Percentiles rank a stretch among this genome's conserved stretches.
Conservation (phyloP, 2,329 filamentous ascomycete genomes). For the Colletotrichum ledebouriae region DNA sequence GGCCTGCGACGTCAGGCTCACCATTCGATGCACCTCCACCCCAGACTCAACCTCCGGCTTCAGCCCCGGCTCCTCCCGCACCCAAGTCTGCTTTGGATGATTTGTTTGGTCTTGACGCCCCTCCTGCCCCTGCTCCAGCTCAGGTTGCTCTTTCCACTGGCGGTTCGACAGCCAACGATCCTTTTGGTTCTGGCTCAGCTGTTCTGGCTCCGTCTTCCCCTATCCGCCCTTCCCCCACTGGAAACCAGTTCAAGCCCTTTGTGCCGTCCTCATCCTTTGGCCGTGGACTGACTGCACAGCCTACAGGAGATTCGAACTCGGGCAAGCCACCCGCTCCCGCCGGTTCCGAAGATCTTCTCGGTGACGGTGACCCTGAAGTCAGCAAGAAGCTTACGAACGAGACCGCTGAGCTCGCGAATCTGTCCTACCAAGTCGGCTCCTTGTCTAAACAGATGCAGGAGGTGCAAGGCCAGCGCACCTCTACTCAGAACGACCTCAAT, state of each 20-base stretch:
- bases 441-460: slow-evolving; percentile 95
- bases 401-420: slow-evolving; percentile 91
- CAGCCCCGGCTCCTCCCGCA: slow-evolving; percentile 54
- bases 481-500: slow-evolving; percentile 84
- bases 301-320: slow-evolving; percentile 74
- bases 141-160: slow-evolving; percentile 78
- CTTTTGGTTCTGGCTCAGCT: slow-evolving; percentile 68
- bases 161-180: slow-evolving; percentile 75
- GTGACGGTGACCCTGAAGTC: slow-evolving; percentile 88
- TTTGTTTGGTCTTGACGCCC: slow-evolving; percentile 85
- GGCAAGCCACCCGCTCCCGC: slow-evolving; percentile 56
- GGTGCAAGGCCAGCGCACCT: slow-evolving; percentile 83
- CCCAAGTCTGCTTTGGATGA: slow-evolving; percentile 92
- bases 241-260: slow-evolving; percentile 85
- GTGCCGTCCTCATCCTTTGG: slow-evolving; percentile 94
- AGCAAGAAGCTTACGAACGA: slow-evolving; percentile 91
- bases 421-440: slow-evolving; percentile 94
- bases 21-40: slow-evolving; percentile 63
- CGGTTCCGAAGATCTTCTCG: slow-evolving; percentile 86
- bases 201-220: slow-evolving; percentile 66
- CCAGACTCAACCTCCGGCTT: slow-evolving; percentile 46
- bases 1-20: slow-evolving; percentile 64
- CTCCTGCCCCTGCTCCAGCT: slow-evolving; percentile 63
- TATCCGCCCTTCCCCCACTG: slow-evolving; percentile 61
- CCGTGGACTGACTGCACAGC: slow-evolving; percentile 81